These are phyloP conservation scores for Chlorella sp. DNA, from an alignment of 139 green algal species.

Conservation along the genomic window DNA sequence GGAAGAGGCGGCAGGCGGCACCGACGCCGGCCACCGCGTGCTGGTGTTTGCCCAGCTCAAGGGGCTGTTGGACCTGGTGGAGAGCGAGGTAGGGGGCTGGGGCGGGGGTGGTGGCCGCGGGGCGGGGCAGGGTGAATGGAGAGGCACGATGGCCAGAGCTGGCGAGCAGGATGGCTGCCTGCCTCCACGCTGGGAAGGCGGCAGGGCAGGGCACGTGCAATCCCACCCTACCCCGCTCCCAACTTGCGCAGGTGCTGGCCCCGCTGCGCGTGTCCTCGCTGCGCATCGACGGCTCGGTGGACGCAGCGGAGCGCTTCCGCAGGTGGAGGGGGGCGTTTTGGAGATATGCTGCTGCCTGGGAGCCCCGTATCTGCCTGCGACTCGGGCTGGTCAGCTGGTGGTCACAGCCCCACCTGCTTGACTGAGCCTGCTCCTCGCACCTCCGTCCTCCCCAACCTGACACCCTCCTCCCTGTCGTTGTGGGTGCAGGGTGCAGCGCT, in stretches of 20 bases:
- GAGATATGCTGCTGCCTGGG: no score
- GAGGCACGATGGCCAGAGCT: no score
- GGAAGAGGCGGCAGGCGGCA: background rate
- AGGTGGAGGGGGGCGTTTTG: no score
- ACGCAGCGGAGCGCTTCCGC: conserved; percentile 76
- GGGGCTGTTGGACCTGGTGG: conserved; percentile 89
- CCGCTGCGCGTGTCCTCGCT: conserved; percentile 81
- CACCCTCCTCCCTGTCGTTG: background rate
- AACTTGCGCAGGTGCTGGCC: conserved; percentile 50
- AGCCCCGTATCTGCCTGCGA: no score
- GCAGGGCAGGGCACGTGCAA: no score
- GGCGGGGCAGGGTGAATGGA: background rate
- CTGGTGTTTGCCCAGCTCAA: conserved; percentile 97
- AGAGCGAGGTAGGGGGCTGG: conserved; percentile 59
- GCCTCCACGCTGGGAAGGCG: no score
- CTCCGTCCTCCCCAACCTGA: background rate
- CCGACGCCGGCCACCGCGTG: conserved; percentile 74
- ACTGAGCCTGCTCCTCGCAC: no score
- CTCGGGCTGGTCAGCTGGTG: no score
- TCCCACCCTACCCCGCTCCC: no score
- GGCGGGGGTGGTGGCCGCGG: conserved; percentile 37
- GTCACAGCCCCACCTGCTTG: no score
- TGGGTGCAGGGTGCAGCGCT: conserved; percentile 74
- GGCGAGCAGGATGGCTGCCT: background rate
- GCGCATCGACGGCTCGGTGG: conserved; percentile 89